These are phyloP conservation scores for Stachybotrys chartarum DNA, from an alignment of 2,329 filamentous ascomycete genomes.

Conservation along the genomic window DNA sequence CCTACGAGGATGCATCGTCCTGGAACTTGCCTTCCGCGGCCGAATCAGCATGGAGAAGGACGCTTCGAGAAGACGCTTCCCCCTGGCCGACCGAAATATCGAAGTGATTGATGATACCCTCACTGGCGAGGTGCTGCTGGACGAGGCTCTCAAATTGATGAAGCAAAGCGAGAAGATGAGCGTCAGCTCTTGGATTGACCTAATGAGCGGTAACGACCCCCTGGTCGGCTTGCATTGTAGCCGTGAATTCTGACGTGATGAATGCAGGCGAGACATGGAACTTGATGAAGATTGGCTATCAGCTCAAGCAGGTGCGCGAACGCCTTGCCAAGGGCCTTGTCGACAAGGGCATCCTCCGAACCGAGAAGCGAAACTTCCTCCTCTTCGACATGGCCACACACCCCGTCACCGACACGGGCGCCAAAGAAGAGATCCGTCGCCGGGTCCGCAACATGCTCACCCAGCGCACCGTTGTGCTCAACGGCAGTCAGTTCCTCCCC, in stretches of 20 bases:
- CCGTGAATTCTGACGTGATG: too few species aligned
- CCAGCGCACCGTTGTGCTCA: conserved; percentile 87
- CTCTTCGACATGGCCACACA: conserved; percentile 99
- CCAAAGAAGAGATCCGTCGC: conserved; percentile 93
- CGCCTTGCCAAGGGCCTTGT: conserved; percentile 94
- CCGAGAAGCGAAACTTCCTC: conserved; percentile 98
- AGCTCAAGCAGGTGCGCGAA: conserved; percentile 98
- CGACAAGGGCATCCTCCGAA: conserved; percentile 96
- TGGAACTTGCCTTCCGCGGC: conserved; percentile 92
- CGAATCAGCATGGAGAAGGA: conserved; percentile 99
- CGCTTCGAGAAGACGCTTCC: conserved; percentile 82
- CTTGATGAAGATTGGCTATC: conserved; percentile 99
- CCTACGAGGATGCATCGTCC: conserved; percentile 93
- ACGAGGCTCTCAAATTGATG: conserved; percentile 99
- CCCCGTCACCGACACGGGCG: conserved; percentile 89
- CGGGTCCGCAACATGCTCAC: conserved; percentile 90
- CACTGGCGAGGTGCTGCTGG: conserved; percentile 92
- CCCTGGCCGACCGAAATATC: conserved; percentile 85
- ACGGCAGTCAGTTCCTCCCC: conserved; percentile 79
- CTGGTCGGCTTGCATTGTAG: not conserved
- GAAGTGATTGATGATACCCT: conserved; percentile 96
- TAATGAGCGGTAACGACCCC: conserved; percentile 77
- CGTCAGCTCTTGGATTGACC: conserved; percentile 96
- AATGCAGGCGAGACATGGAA: conserved; percentile 93
- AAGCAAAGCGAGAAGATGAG: conserved; percentile 99